Conservation (phyloP, 2,329 filamentous ascomycete species). For the Colletotrichum sp. region DNA sequence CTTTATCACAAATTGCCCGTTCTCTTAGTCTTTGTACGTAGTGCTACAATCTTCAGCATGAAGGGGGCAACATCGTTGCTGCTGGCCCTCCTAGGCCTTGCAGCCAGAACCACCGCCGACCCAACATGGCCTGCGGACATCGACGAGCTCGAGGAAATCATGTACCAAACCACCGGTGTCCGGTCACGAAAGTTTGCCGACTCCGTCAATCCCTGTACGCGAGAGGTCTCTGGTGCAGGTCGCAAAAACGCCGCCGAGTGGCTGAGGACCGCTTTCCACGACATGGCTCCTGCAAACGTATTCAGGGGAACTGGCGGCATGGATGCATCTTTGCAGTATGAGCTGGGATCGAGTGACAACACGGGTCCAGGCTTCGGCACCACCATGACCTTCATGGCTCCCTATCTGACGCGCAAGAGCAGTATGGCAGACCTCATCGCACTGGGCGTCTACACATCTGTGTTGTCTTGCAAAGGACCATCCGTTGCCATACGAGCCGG, state of each 20-base stretch:
- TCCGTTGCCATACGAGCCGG: constrained; percentile 57
- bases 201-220: constrained; percentile 61
- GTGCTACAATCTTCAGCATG: constrained; percentile 27
- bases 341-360: constrained; percentile 58
- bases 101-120: constrained; percentile 41
- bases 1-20: background rate
- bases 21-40: background rate
- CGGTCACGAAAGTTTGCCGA: constrained; percentile 59
- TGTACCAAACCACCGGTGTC: constrained; percentile 62
- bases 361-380: constrained; percentile 58
- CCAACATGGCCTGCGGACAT: constrained; percentile 64
- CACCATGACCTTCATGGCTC: constrained; percentile 57
- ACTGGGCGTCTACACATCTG: constrained; percentile 60
- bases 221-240: constrained; percentile 55
- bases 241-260: constrained; percentile 65
- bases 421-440: constrained; percentile 63
- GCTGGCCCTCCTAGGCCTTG: constrained; percentile 40
- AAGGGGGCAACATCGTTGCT: constrained; percentile 28
- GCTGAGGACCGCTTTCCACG: constrained; percentile 65
- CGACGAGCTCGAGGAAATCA: constrained; percentile 68
- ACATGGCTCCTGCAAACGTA: constrained; percentile 60
- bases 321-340: constrained; percentile 65
- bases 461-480: constrained; percentile 63
- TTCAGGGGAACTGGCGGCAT: constrained; percentile 55
- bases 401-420: constrained; percentile 54